phyloP scores from a whole-genome alignment of 495 filamentous ascomycete genomes.

The Penicillium coffeae region DNA sequence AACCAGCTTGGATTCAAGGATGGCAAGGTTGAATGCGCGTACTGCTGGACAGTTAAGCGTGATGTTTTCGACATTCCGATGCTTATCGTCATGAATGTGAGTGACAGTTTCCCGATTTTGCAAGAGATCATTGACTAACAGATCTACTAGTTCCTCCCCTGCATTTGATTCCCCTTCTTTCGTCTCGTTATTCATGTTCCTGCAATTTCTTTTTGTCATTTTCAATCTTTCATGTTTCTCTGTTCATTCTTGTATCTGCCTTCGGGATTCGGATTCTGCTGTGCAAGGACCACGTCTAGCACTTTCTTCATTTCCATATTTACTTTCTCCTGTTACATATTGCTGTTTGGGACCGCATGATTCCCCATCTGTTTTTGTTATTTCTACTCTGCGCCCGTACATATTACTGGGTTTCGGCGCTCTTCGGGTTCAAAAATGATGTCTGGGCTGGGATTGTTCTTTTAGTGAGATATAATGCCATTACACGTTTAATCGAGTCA shows the following conservation, averaged over 20 bases:
- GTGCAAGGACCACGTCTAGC: too few relatives aligned
- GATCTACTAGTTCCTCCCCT: slow-evolving; percentile 39
- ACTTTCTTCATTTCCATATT: slow-evolving; percentile 7
- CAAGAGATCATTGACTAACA: slow-evolving; percentile 7
- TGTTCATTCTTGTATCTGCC: slow-evolving; percentile 2
- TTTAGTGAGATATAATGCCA: slow-evolving; percentile 22
- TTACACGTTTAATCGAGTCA: not conserved
- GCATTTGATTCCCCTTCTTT: slow-evolving; percentile 34
- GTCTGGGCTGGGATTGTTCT: slow-evolving; percentile 20
- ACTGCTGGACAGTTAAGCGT: slow-evolving; percentile 93
- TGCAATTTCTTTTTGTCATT: slow-evolving; percentile 3
- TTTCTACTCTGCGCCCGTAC: slow-evolving; percentile 10
- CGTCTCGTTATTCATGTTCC: too few relatives aligned
- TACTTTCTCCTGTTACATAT: slow-evolving; percentile 8
- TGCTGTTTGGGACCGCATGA: slow-evolving; percentile 25
- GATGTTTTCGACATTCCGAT: slow-evolving; percentile 99
- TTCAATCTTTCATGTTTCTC: slow-evolving; percentile 7
- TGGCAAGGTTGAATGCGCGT: slow-evolving; percentile 89
- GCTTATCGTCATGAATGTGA: slow-evolving; percentile 95
- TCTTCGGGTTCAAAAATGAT: slow-evolving; percentile 25
- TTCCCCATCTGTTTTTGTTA: slow-evolving; percentile 17
- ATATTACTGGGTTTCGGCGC: slow-evolving; percentile 21
- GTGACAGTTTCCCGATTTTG: slow-evolving; percentile 28
- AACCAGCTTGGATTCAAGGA: slow-evolving; percentile 72
- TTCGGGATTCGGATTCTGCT: too few relatives aligned